Evolutionary conservation across 345 rosid species (phyloP).

Genomic region (Geranium rotundifolium): DNA sequence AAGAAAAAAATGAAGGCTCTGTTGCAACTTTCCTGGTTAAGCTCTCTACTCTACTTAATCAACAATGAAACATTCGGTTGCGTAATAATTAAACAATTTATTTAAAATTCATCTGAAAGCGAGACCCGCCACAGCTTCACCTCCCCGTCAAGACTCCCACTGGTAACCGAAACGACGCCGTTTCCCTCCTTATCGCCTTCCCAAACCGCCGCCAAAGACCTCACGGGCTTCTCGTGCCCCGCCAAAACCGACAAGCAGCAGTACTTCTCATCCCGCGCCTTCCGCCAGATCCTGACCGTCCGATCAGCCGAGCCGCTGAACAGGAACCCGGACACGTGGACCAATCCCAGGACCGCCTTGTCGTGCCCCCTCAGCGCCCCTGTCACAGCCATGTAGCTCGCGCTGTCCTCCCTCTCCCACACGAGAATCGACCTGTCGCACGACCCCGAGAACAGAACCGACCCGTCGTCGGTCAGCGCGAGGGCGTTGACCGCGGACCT

Average conservation of each 20-base stretch:
- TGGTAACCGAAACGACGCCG: conserved; percentile 40
- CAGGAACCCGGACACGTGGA: conserved; percentile 42
- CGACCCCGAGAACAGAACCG: conserved; percentile 76
- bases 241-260: conserved; percentile 54
- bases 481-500: conserved; percentile 81
- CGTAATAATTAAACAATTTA: too few relatives aligned
- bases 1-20: too few relatives aligned
- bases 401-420: conserved; percentile 86
- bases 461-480: conserved; percentile 60
- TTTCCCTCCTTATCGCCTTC: conserved; percentile 10
- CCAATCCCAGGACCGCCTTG: conserved; percentile 57
- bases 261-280: conserved; percentile 40
- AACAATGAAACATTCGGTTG: too few relatives aligned
- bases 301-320: conserved; percentile 88
- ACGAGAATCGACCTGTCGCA: conserved; percentile 91
- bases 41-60: too few relatives aligned
- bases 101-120: conserved; percentile 14
- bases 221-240: conserved; percentile 71
- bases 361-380: conserved; percentile 86
- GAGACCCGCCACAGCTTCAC: conserved; percentile 53
- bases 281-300: conserved; percentile 81
- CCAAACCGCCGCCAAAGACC: conserved; percentile 49
- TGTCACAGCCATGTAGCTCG: conserved; percentile 53
- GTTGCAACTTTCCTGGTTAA: too few relatives aligned
- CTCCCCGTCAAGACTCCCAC: conserved; percentile 82